phyloP scores from a whole-genome alignment of 768 basidiomycete species.

The Pholiota molesta region DNA sequence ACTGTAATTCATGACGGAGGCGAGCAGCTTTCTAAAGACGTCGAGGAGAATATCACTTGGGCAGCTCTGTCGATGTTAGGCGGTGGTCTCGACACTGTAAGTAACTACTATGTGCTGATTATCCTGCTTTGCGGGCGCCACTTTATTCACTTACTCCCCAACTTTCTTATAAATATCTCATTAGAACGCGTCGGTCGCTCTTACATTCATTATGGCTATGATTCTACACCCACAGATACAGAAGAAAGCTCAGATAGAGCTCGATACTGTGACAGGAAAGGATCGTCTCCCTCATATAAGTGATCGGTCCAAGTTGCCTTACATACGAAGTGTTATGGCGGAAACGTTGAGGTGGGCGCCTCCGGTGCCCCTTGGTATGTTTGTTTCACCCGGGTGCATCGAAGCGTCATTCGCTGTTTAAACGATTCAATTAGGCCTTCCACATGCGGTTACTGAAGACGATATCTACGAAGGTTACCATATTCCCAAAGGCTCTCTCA shows the following conservation, averaged over 20 bases:
- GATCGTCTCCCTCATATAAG: constrained; percentile 40
- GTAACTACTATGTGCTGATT: neutral
- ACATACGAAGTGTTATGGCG: constrained; percentile 46
- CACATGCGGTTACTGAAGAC: constrained; percentile 22
- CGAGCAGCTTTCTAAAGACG: constrained; percentile 35
- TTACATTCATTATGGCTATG: constrained; percentile 53
- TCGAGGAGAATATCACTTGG: constrained; percentile 42
- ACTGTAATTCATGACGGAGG: constrained; percentile 28
- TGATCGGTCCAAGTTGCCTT: constrained; percentile 51
- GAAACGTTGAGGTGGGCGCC: constrained; percentile 52
- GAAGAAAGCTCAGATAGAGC: constrained; percentile 52
- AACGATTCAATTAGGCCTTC: constrained; percentile 29
- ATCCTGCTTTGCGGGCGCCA: constrained; percentile 29
- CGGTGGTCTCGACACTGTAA: constrained; percentile 24
- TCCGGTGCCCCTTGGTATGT: constrained; percentile 43
- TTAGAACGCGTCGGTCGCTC: constrained; percentile 40
- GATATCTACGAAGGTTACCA: constrained; percentile 21
- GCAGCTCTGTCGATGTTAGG: constrained; percentile 27
- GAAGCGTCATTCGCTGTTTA: neutral
- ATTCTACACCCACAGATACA: constrained; percentile 45
- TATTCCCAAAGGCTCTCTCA: constrained; percentile 15
- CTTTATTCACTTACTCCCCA: too few relatives aligned
- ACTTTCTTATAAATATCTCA: constrained; percentile 28
- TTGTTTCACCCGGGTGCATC: neutral
- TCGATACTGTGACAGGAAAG: constrained; percentile 43